Conservation (phyloP, 345 rosid genomes). For the Euphorbia pulcherrima region DNA sequence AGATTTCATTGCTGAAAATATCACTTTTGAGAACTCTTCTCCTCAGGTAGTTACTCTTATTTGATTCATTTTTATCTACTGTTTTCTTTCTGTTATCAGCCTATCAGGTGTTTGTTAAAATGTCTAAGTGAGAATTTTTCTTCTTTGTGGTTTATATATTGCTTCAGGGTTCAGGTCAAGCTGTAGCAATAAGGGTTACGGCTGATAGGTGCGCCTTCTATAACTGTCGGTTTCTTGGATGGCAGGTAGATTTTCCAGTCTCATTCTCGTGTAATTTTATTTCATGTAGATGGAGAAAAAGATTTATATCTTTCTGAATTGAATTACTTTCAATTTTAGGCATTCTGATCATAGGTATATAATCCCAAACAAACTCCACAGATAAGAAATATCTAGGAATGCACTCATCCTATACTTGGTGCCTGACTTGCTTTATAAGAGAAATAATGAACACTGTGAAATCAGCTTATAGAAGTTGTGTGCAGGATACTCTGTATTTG, state of each 20-base stretch:
- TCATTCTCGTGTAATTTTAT: not conserved
- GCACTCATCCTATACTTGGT: not conserved
- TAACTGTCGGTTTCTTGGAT: slow-evolving; percentile 89
- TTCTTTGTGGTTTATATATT: not conserved
- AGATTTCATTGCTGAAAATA: slow-evolving; percentile 89
- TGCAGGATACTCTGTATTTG: slow-evolving; percentile 88
- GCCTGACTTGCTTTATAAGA: not conserved
- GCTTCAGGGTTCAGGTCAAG: slow-evolving; percentile 89
- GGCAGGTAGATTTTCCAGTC: slow-evolving; percentile 68
- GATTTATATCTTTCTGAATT: not conserved
- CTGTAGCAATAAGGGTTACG: slow-evolving; percentile 89
- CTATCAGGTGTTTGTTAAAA: slow-evolving; percentile 1
- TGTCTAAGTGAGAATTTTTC: not conserved
- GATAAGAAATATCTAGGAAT: not conserved
- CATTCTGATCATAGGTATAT: not conserved
- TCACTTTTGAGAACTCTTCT: slow-evolving; percentile 92
- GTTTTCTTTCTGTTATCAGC: not conserved
- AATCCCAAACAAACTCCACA: not conserved
- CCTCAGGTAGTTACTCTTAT: slow-evolving; percentile 49
- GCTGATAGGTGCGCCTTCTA: slow-evolving; percentile 96
- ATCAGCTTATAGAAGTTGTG: not conserved
- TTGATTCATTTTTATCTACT: not conserved
- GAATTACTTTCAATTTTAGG: not conserved
- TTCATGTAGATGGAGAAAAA: not conserved
- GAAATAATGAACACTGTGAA: not conserved